Evolutionary conservation across 139 green algal species (phyloP).

Genomic region (Desmodesmus armatus): DNA sequence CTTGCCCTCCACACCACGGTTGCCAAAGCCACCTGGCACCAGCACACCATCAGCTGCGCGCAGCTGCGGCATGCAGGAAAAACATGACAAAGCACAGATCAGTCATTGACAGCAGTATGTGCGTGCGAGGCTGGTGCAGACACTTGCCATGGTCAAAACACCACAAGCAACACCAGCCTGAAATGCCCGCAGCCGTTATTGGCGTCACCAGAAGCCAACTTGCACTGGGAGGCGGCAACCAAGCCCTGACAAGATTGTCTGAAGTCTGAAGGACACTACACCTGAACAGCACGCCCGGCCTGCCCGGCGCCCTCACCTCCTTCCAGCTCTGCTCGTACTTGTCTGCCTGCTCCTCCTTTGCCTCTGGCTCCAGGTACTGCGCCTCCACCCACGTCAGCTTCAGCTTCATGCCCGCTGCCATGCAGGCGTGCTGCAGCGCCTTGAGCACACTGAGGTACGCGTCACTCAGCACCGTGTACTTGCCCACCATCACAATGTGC

Average conservation of each 20-base stretch:
- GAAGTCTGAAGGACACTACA: too few species aligned
- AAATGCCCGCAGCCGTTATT: too few species aligned
- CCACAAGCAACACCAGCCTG: too few species aligned
- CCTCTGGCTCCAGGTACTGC: constrained; percentile 82
- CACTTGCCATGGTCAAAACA: too few species aligned
- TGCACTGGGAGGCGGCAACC: too few species aligned
- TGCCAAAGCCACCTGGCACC: constrained; percentile 97
- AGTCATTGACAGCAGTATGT: not conserved
- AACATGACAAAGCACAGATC: not conserved
- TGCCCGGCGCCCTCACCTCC: too few species aligned
- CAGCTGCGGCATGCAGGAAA: constrained; percentile 61
- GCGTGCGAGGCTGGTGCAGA: too few species aligned
- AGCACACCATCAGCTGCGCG: constrained; percentile 88
- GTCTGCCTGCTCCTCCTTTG: constrained; percentile 60
- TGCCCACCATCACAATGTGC: constrained; percentile 95
- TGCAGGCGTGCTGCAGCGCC: constrained; percentile 96
- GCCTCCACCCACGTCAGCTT: constrained; percentile 95
- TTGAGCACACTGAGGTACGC: constrained; percentile 98
- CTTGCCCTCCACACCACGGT: constrained; percentile 94
- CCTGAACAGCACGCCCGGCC: too few species aligned
- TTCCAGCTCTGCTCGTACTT: constrained; percentile 62
- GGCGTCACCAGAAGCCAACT: too few species aligned
- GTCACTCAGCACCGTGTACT: constrained; percentile 97
- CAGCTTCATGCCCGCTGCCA: constrained; percentile 89
- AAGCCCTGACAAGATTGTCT: too few species aligned